These are phyloP conservation scores for Ceratobasidium sp. DNA, from an alignment of 1,284 basidiomycete genomes.

Conservation along the genomic window DNA sequence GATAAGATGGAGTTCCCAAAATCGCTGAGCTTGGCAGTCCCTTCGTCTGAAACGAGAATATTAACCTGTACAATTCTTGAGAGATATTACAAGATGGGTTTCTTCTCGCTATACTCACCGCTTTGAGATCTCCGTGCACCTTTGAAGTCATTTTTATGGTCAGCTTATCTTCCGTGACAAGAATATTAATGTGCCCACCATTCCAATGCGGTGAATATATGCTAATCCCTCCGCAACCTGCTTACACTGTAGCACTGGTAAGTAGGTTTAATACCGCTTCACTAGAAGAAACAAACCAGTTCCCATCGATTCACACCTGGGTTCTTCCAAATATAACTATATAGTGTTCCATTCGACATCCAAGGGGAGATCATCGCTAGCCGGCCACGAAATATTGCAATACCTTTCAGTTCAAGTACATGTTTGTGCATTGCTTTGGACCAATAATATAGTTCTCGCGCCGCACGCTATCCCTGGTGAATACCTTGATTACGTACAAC, in stretches of 20 bases:
- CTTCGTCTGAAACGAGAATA: neutral
- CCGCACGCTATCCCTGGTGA: constrained; percentile 1
- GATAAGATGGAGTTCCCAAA: constrained; percentile 3
- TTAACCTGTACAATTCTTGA: neutral
- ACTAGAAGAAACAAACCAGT: neutral
- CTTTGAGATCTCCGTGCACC: constrained; percentile 19
- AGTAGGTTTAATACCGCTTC: neutral
- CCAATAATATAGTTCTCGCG: constrained; percentile 43
- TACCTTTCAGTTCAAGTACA: constrained; percentile 22
- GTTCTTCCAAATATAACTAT: neutral
- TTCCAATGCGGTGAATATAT: neutral
- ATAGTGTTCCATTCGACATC: constrained; percentile 24
- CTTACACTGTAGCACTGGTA: neutral
- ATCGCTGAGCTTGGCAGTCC: constrained; percentile 1
- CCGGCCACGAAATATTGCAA: constrained; percentile 1
- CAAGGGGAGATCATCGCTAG: constrained; percentile 28
- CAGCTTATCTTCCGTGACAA: no score
- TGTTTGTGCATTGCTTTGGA: constrained; percentile 23
- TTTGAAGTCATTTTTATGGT: neutral
- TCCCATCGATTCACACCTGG: constrained; percentile 4
- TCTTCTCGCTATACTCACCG: neutral
- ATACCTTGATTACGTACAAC: no score
- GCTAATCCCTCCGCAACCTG: constrained; percentile 26
- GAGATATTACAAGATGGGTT: no score
- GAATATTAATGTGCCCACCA: constrained; percentile 4